These are phyloP conservation scores for Ramaria rubella DNA, from an alignment of 768 basidiomycete genomes.

Conservation along the genomic window DNA sequence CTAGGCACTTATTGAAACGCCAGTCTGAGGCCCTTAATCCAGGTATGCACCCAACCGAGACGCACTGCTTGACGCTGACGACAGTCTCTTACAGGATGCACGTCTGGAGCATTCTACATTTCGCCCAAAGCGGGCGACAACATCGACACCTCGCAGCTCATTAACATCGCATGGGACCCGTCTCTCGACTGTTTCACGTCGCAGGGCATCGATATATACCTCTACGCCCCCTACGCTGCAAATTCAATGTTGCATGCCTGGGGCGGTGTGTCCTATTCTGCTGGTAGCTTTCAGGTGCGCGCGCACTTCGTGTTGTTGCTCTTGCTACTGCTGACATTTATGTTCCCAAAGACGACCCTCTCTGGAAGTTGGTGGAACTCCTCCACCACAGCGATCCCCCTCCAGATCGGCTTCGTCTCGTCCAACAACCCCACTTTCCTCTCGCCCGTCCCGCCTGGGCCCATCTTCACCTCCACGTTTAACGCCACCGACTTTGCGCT, in stretches of 20 bases:
- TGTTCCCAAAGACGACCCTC: slow-evolving; percentile 31
- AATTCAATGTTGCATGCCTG: slow-evolving; percentile 50
- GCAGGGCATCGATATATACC: slow-evolving; percentile 56
- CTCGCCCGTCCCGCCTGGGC: slow-evolving; percentile 53
- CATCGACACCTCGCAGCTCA: slow-evolving; percentile 40
- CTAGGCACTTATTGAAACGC: slow-evolving; percentile 7
- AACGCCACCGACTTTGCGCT: slow-evolving; percentile 37
- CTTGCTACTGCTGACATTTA: not conserved
- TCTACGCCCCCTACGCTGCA: slow-evolving; percentile 44
- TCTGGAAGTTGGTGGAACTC: slow-evolving; percentile 69
- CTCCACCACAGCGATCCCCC: slow-evolving; percentile 32
- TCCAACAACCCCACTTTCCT: slow-evolving; percentile 45
- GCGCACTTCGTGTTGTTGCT: not conserved
- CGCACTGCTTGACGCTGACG: not conserved
- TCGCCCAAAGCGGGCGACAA: slow-evolving; percentile 42
- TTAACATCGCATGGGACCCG: slow-evolving; percentile 61
- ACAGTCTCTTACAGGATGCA: slow-evolving; percentile 7
- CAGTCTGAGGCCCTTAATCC: not conserved
- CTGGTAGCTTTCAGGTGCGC: slow-evolving; percentile 38
- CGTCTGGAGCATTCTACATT: slow-evolving; percentile 40
- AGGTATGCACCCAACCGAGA: not conserved
- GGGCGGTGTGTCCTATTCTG: slow-evolving; percentile 41
- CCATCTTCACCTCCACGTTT: slow-evolving; percentile 63
- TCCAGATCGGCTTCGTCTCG: slow-evolving; percentile 57
- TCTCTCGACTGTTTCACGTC: slow-evolving; percentile 41